These are phyloP conservation scores for Ramaria sp. DNA, from an alignment of 768 basidiomycete species.

Conservation along the genomic window DNA sequence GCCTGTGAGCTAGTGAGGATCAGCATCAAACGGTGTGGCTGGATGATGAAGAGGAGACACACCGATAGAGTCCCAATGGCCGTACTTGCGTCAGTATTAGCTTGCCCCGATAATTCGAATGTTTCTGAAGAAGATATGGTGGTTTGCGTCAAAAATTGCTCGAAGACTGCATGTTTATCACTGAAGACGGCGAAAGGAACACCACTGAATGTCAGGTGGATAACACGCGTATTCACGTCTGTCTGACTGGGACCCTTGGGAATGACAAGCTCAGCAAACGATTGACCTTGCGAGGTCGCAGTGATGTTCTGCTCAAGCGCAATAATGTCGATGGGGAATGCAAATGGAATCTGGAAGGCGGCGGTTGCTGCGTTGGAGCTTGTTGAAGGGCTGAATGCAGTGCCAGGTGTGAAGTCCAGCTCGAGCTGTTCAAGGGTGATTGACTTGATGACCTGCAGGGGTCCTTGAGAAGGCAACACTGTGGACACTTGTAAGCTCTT, in stretches of 20 bases:
- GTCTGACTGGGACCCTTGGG: slow-evolving; percentile 48
- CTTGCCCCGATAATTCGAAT: slow-evolving; percentile 41
- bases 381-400: slow-evolving; percentile 46
- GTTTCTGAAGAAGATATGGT: slow-evolving; percentile 37
- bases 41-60: not conserved
- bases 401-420: slow-evolving; percentile 45
- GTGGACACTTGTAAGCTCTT: slow-evolving; percentile 48
- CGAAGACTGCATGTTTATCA: slow-evolving; percentile 40
- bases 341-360: slow-evolving; percentile 57
- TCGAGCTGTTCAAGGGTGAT: slow-evolving; percentile 50
- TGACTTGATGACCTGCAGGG: slow-evolving; percentile 51
- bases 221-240: slow-evolving; percentile 50
- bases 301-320: slow-evolving; percentile 50
- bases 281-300: slow-evolving; percentile 37
- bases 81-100: slow-evolving; percentile 46
- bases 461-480: slow-evolving; percentile 52
- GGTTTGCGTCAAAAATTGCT: slow-evolving; percentile 51
- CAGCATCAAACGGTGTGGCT: not conserved
- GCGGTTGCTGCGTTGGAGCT: slow-evolving; percentile 52
- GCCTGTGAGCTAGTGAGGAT: slow-evolving; percentile 25
- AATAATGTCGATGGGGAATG: slow-evolving; percentile 58
- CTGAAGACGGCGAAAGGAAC: slow-evolving; percentile 49
- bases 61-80: slow-evolving; percentile 50
- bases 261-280: slow-evolving; percentile 51
- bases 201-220: slow-evolving; percentile 47